phyloP scores from a whole-genome alignment of 2,329 filamentous ascomycete genomes.

The Calonectria ilicicola region DNA sequence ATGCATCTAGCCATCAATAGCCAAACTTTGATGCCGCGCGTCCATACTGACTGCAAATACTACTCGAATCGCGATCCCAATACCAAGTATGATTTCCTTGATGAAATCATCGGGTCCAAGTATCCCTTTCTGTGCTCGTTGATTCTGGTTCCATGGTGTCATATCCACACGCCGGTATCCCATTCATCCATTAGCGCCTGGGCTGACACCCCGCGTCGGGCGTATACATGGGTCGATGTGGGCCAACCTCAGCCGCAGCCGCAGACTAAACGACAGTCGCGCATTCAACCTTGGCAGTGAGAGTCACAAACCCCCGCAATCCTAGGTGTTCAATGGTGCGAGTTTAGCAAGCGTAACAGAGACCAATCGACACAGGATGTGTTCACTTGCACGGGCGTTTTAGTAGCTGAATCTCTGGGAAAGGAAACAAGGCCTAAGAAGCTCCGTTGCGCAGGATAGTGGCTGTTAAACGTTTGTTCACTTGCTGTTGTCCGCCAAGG shows the following conservation, averaged over 20 bases:
- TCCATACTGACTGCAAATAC: not conserved
- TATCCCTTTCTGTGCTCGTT: not conserved
- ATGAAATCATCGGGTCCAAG: not conserved
- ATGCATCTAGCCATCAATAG: not conserved
- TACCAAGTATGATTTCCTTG: not conserved
- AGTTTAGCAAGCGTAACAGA: not conserved
- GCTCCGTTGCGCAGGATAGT: not conserved
- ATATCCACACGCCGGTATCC: not conserved
- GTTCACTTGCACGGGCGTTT: not conserved
- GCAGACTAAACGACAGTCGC: not conserved
- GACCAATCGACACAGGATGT: no score
- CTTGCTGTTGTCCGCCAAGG: not conserved
- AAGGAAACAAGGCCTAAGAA: not conserved
- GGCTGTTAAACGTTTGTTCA: not conserved
- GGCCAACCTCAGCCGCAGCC: conserved; percentile 29
- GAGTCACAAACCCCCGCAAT: not conserved
- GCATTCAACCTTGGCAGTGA: not conserved
- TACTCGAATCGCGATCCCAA: not conserved
- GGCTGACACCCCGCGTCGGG: not conserved
- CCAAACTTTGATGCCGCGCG: not conserved
- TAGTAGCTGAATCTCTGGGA: not conserved
- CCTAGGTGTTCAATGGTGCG: not conserved
- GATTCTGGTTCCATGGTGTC: not conserved
- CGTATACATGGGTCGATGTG: not conserved
- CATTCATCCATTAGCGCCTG: not conserved